Evolutionary conservation across 805 yeast genomes (phyloP).

Genomic region (Metschnikowia chrysomelidarum): DNA sequence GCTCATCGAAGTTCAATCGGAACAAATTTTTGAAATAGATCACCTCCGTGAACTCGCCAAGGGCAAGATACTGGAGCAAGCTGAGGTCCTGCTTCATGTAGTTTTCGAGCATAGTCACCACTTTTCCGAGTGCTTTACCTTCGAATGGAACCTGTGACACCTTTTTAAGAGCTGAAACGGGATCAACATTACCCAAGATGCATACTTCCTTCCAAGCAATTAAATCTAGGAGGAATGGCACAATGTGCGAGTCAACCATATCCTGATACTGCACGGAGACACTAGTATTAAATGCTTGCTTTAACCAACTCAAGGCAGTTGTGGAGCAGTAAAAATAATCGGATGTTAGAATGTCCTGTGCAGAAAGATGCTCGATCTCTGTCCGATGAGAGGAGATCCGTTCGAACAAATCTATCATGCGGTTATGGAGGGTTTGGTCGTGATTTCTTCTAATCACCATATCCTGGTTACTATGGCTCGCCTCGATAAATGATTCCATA

Average conservation of each 20-base stretch:
- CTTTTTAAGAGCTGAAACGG: conserved; percentile 43
- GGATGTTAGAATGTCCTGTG: conserved; percentile 58
- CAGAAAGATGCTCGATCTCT: conserved; percentile 35
- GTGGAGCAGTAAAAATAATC: conserved; percentile 62
- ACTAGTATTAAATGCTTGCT: conserved; percentile 52
- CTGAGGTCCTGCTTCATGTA: conserved; percentile 32
- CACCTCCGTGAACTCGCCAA: conserved; percentile 68
- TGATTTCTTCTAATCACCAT: conserved; percentile 8
- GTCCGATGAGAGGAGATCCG: conserved; percentile 41
- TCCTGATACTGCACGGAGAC: conserved; percentile 53
- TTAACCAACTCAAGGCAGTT: conserved; percentile 61
- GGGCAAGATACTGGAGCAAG: conserved; percentile 54
- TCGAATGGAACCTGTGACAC: conserved; percentile 44
- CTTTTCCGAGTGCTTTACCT: conserved; percentile 18
- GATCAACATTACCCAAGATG: conserved; percentile 60
- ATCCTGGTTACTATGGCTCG: conserved; percentile 23
- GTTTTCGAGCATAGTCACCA: conserved; percentile 41
- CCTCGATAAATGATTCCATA: conserved; percentile 38
- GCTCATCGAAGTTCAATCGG: conserved; percentile 46
- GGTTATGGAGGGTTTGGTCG: conserved; percentile 38
- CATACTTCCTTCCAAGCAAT: conserved; percentile 77
- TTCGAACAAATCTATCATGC: conserved; percentile 9
- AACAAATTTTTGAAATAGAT: conserved; percentile 69
- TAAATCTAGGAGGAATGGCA: conserved; percentile 68
- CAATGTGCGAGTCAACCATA: conserved; percentile 46